Percentiles rank a stretch among this genome's conserved stretches.
phyloP scores from a whole-genome alignment of 371 early-diverging fungal species.

The Saksenaea vasiformis region DNA sequence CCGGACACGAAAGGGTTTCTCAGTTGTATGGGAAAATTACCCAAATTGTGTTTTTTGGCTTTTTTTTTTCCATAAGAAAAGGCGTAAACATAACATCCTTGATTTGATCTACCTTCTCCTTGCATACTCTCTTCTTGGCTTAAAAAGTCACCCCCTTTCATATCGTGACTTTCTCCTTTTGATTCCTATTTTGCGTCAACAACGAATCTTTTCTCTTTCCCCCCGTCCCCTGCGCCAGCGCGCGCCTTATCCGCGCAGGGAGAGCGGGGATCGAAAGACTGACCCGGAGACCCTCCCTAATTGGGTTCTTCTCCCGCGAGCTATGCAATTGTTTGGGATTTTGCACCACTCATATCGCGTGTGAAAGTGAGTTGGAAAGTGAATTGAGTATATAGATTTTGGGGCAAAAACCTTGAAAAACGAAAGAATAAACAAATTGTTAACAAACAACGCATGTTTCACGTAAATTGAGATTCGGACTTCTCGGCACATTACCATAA shows the following conservation, averaged over 20 bases:
- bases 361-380: constrained; percentile 4
- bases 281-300: constrained; percentile 13
- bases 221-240: background rate
- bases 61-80: background rate
- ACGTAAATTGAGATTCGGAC: constrained; percentile 1
- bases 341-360: constrained; percentile 12
- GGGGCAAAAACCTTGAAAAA: background rate
- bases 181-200: background rate
- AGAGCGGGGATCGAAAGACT: background rate
- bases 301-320: constrained; percentile 18
- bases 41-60: background rate
- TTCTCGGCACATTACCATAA: constrained; percentile 9
- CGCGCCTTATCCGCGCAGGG: background rate
- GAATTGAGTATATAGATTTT: background rate
- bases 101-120: background rate
- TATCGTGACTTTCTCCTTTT: background rate
- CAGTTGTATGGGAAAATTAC: background rate
- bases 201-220: too few relatives aligned
- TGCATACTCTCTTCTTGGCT: background rate
- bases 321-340: constrained; percentile 8
- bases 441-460: background rate
- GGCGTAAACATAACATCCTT: background rate
- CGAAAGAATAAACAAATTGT: background rate
- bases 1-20: background rate
- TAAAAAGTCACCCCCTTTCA: background rate